Evolutionary conservation across 2,329 filamentous ascomycete species (phyloP), one percentile per base, ranked within the genome.

Genomic region (Botrytis cinerea): DNA sequence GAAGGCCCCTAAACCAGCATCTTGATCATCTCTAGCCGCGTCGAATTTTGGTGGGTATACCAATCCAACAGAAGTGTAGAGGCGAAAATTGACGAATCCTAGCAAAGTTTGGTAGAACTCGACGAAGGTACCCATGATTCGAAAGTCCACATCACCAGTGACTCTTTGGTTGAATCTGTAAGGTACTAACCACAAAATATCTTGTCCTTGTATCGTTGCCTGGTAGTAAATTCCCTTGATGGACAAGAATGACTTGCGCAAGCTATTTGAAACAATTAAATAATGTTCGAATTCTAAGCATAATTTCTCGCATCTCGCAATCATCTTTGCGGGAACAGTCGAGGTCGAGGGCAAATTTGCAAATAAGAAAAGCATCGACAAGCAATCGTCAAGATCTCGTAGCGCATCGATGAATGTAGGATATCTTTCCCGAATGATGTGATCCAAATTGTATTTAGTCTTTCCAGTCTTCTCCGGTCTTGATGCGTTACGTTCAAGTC

Each of bases 161-260:
- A 97, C 91, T 78, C 93, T 88, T 86, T 99, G 96, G 81, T 98
- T 97, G 84, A 99, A 99, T 83, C 94, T 94, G 86, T 99, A 99
- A 1, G 96, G 96, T 18, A 98, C 95, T 57, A 99, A 87, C 96
- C 96, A 99, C 77, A 98, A 87, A 68, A 99, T 92, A 80, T 98
- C 95, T 84, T 99, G 95, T 67, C 96, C 96, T 83, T 98, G 94
- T 75, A 99, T 97, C 70, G 92, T 98, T 38, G 95, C 96, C 85
- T 98, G 95, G 84, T 98, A 99, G 86, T 99, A 99, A 80, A 99
- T 98, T 75, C 96, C 96, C 87, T 99, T 99, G 84, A 99, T 98
- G 2, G 94, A 97, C 77, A 99, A 85, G 86, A 99, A 99, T 0
- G 95, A 97, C 85, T 98, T 98, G 81, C 93, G 92, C 78, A 99